phyloP scores from a whole-genome alignment of 2,329 filamentous ascomycete species.

The Nemania abortiva region DNA sequence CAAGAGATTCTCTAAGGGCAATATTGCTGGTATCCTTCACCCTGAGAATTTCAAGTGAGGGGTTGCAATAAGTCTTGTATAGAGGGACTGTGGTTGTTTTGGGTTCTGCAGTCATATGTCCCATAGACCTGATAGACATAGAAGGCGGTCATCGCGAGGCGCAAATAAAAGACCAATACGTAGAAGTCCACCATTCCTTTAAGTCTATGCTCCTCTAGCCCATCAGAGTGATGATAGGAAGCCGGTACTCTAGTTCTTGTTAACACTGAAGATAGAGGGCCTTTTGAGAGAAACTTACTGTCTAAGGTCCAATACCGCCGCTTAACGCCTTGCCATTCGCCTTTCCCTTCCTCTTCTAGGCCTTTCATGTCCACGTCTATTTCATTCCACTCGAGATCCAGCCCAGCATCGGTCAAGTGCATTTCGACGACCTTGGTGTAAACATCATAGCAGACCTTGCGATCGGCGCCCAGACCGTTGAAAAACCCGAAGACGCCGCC shows the following conservation, averaged over 20 bases:
- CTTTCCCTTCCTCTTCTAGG: slow-evolving; percentile 74
- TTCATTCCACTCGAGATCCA: slow-evolving; percentile 89
- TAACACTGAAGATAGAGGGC: slow-evolving; percentile 30
- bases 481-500: slow-evolving; percentile 86
- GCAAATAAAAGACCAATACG: slow-evolving; percentile 31
- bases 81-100: slow-evolving; percentile 32
- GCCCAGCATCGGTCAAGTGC: slow-evolving; percentile 87
- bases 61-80: slow-evolving; percentile 17
- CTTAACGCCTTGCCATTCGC: slow-evolving; percentile 89
- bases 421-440: slow-evolving; percentile 93
- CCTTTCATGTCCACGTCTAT: slow-evolving; percentile 76
- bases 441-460: slow-evolving; percentile 94
- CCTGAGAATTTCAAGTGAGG: slow-evolving; percentile 69
- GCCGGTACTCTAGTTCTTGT: slow-evolving; percentile 69
- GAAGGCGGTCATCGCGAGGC: slow-evolving; percentile 22
- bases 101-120: slow-evolving; percentile 31
- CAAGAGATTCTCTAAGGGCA: slow-evolving; percentile 73
- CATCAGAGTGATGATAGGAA: slow-evolving; percentile 81
- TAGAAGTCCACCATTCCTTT: slow-evolving; percentile 9
- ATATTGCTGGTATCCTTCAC: slow-evolving; percentile 73
- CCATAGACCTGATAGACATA: slow-evolving; percentile 41
- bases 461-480: slow-evolving; percentile 91
- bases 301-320: slow-evolving; percentile 91
- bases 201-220: slow-evolving; percentile 58
- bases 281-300: slow-evolving; percentile 60